Conservation (phyloP, 805 yeast species). For the Saturnispora quitensis region DNA sequence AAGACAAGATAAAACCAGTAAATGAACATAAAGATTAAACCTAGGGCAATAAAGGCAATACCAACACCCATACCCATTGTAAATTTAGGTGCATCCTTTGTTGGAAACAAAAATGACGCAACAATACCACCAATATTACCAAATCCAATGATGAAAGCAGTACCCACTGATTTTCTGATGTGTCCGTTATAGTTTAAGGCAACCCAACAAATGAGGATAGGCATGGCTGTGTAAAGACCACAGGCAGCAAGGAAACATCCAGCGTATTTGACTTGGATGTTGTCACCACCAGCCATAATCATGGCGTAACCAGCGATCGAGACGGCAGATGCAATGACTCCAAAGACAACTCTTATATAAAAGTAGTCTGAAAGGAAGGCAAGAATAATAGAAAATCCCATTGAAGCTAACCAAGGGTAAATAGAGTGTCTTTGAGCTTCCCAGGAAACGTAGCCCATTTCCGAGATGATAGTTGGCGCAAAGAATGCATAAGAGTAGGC, state of each 20-base stretch:
- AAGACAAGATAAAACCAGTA: constrained; percentile 26
- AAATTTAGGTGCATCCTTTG: constrained; percentile 51
- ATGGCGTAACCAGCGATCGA: constrained; percentile 49
- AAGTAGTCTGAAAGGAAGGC: constrained; percentile 55
- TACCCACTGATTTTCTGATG: constrained; percentile 40
- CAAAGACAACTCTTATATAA: constrained; percentile 38
- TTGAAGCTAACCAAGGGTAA: constrained; percentile 77
- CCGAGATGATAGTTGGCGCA: constrained; percentile 55
- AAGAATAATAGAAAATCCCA: constrained; percentile 52
- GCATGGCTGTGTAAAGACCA: constrained; percentile 60
- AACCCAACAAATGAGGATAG: constrained; percentile 60
- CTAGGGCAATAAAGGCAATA: constrained; percentile 37
- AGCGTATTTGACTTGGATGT: constrained; percentile 39
- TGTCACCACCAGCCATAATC: constrained; percentile 35
- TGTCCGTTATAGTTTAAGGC: constrained; percentile 57
- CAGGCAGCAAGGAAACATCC: constrained; percentile 53
- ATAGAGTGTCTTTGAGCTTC: constrained; percentile 74
- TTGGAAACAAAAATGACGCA: constrained; percentile 47
- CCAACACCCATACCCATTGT: constrained; percentile 44
- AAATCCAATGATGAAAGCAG: constrained; percentile 53
- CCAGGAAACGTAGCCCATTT: constrained; percentile 58
- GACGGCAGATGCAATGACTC: constrained; percentile 24
- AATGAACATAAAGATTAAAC: constrained; percentile 29
- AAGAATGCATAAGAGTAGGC: constrained; percentile 70
- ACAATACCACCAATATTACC: constrained; percentile 70